Evolutionary conservation across 2,329 filamentous ascomycete genomes (phyloP).

Genomic region (Hypoxylon sp.): DNA sequence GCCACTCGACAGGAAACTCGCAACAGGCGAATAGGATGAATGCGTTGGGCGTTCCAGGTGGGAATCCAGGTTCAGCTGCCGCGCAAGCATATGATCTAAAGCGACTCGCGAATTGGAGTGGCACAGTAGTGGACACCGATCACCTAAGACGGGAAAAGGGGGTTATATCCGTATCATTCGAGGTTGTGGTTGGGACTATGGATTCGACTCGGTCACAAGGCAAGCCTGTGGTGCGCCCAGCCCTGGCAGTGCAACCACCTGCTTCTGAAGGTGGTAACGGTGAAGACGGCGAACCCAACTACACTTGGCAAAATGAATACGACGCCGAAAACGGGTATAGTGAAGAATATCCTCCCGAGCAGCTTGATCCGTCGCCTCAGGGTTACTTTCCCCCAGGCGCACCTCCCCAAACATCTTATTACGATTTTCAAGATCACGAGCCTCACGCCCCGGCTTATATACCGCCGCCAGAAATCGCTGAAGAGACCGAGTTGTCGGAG

Average conservation of each 20-base stretch:
- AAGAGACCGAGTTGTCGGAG: conserved; percentile 76
- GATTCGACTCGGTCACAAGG: conserved; percentile 67
- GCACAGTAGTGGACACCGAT: conserved; percentile 87
- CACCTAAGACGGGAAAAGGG: conserved; percentile 88
- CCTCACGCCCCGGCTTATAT: conserved; percentile 62
- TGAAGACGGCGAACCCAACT: conserved; percentile 43
- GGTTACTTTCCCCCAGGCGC: conserved; percentile 46
- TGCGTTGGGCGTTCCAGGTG: conserved; percentile 51
- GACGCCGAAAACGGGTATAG: conserved; percentile 46
- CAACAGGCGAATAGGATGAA: conserved; percentile 57
- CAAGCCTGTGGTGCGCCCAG: conserved; percentile 45
- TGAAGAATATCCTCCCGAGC: conserved; percentile 37
- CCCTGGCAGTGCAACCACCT: conserved; percentile 41
- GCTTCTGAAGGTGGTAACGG: conserved; percentile 30
- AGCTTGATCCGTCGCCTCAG: conserved; percentile 40
- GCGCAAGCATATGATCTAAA: conserved; percentile 56
- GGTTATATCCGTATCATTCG: conserved; percentile 87
- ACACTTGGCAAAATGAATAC: conserved; percentile 50
- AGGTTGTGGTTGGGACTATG: conserved; percentile 86
- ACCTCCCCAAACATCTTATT: conserved; percentile 51
- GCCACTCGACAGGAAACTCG: conserved; percentile 61
- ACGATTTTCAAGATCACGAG: conserved; percentile 49
- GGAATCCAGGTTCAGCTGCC: conserved; percentile 44
- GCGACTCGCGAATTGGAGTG: conserved; percentile 66
- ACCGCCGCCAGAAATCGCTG: conserved; percentile 69